Evolutionary conservation across 192 early-diverging fungal genomes (phyloP).

Genomic region (Polychytrium aggregatum): DNA sequence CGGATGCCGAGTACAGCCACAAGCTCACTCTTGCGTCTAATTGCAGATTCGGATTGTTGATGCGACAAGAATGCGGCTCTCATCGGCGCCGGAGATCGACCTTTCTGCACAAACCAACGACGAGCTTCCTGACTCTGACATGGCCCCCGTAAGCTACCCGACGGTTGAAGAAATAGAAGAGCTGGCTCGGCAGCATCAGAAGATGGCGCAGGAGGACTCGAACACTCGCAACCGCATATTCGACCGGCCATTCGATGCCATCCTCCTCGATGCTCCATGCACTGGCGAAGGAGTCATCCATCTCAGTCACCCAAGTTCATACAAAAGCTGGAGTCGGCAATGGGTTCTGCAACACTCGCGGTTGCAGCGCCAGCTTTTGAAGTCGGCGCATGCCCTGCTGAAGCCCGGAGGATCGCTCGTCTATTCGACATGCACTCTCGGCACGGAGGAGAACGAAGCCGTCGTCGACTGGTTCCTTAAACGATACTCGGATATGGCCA

Average conservation of each 20-base stretch:
- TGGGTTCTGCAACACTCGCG: slow-evolving; percentile 70
- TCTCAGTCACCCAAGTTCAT: slow-evolving; percentile 12
- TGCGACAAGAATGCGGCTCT: not conserved
- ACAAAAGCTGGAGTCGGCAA: slow-evolving; percentile 52
- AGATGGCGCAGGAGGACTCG: slow-evolving; percentile 14
- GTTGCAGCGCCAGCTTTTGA: slow-evolving; percentile 68
- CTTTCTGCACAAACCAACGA: too few species aligned
- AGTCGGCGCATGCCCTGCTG: slow-evolving; percentile 70
- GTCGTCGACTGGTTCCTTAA: slow-evolving; percentile 75
- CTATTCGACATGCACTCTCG: slow-evolving; percentile 90
- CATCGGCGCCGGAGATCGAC: not conserved
- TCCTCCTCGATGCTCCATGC: slow-evolving; percentile 89
- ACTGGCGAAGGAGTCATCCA: slow-evolving; percentile 75
- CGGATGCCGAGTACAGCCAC: too few species aligned
- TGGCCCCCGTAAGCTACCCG: too few species aligned
- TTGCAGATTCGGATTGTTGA: not conserved
- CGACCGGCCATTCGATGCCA: slow-evolving; percentile 54
- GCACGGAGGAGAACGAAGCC: slow-evolving; percentile 79
- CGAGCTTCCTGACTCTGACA: too few species aligned
- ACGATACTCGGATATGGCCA: slow-evolving; percentile 71
- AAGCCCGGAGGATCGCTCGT: slow-evolving; percentile 78
- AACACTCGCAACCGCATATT: not conserved
- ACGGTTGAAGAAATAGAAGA: slow-evolving; percentile 61
- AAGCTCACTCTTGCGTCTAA: too few species aligned
- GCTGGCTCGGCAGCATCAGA: slow-evolving; percentile 62